Evolutionary conservation across 1,139 yeast genomes (phyloP).

Genomic region (Kodamaea anthophila): DNA sequence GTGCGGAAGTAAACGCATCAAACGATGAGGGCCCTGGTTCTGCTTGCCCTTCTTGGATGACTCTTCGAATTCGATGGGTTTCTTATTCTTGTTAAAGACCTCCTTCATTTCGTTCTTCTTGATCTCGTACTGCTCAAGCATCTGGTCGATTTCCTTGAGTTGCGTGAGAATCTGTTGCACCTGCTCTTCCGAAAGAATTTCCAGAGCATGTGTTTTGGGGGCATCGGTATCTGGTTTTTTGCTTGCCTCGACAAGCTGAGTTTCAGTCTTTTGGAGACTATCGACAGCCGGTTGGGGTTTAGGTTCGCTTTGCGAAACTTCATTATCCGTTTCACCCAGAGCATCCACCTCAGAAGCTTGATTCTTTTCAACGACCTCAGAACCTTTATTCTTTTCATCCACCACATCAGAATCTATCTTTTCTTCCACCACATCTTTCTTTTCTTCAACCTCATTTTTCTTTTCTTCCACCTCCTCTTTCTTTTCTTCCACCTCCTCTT

Average conservation of each 20-base stretch:
- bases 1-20: constrained; percentile 80
- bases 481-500: constrained; percentile 17
- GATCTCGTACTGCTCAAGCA: constrained; percentile 34
- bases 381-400: no score
- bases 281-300: no score
- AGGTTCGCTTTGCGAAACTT: constrained; percentile 15
- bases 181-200: constrained; percentile 31
- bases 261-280: no score
- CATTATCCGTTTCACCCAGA: background rate
- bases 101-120: constrained; percentile 32
- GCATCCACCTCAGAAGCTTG: no score
- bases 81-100: constrained; percentile 21
- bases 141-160: constrained; percentile 31
- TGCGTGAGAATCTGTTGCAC: constrained; percentile 27
- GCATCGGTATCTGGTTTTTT: constrained; percentile 13
- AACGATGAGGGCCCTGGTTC: constrained; percentile 78
- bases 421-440: constrained; percentile 20
- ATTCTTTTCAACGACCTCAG: background rate
- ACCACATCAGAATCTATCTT: background rate
- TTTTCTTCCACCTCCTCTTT: background rate
- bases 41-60: constrained; percentile 32
- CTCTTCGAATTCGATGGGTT: constrained; percentile 11
- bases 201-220: no score
- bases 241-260: constrained; percentile 3
- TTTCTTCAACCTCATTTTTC: constrained; percentile 11